Evolutionary conservation across 306 rosid genomes (phyloP).

Genomic region (Cucurbita ficifolia): DNA sequence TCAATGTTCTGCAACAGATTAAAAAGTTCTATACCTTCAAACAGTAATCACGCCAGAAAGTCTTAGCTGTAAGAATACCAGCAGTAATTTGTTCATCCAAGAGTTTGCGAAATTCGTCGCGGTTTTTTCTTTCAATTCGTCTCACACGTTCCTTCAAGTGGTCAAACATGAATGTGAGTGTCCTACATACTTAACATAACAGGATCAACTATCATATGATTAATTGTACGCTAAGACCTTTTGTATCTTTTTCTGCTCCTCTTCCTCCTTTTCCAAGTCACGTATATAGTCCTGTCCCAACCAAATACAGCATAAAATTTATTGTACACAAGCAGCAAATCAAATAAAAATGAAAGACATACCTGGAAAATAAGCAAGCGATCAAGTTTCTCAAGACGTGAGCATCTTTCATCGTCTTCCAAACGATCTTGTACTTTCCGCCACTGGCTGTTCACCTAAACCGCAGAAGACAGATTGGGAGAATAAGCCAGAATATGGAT

Average conservation of each 20-base stretch:
- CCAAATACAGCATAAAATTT: conserved; percentile 18
- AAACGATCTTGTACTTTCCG: conserved; percentile 94
- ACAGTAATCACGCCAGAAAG: conserved; percentile 87
- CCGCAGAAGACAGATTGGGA: conserved; percentile 4
- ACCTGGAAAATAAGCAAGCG: conserved; percentile 93
- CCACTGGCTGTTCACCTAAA: conserved; percentile 79
- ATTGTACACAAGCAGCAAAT: neutral
- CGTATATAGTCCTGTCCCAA: conserved; percentile 81
- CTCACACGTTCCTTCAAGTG: conserved; percentile 50
- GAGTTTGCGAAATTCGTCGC: conserved; percentile 83
- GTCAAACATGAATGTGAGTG: conserved; percentile 13
- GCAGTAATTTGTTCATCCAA: conserved; percentile 60
- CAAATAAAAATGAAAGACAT: conserved; percentile 12
- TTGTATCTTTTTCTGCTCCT: conserved; percentile 70
- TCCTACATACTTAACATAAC: conserved; percentile 4
- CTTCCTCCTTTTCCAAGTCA: conserved; percentile 91
- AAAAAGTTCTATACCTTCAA: conserved; percentile 36
- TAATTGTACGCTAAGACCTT: conserved; percentile 33
- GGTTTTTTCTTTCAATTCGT: conserved; percentile 86
- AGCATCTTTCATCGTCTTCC: conserved; percentile 92
- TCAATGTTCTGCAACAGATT: neutral
- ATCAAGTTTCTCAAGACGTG: conserved; percentile 79
- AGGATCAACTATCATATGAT: neutral
- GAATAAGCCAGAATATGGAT: conserved; percentile 6
- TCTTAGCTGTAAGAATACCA: conserved; percentile 71